Evolutionary conservation across 176 grass and related monocot species (phyloP).

Genomic region (Urochloa ruziziensis): DNA sequence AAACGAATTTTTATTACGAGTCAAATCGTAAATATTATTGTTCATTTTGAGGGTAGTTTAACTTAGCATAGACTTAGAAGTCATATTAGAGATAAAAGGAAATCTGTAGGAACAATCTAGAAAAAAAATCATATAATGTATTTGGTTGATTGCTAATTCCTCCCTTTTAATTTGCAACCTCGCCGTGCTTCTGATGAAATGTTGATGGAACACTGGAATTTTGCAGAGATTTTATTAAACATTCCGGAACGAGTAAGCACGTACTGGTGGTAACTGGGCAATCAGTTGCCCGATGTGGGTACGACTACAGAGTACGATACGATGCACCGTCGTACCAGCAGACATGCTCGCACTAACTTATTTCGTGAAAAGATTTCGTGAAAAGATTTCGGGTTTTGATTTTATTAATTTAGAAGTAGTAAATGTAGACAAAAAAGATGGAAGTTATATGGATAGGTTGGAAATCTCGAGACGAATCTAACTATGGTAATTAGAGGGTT

Average conservation of each 20-base stretch:
- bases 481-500: no score
- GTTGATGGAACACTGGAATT: neutral
- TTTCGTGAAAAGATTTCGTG: no score
- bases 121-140: neutral
- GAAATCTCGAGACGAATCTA: no score
- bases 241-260: neutral
- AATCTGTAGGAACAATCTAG: neutral
- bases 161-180: neutral
- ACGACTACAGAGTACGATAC: neutral
- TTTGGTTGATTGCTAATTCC: neutral
- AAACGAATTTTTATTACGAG: no score
- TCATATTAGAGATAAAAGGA: neutral
- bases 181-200: neutral
- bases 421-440: no score
- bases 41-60: no score
- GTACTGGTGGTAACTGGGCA: neutral
- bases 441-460: no score
- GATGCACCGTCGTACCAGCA: conserved; percentile 9
- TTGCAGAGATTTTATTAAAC: neutral
- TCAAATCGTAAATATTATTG: no score
- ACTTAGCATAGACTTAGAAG: no score
- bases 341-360: neutral
- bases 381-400: no score
- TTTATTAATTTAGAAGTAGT: no score
- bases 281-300: conserved; percentile 5